Conservation (phyloP, 352 stramenopile species). For the Phytophthora capsici region DNA sequence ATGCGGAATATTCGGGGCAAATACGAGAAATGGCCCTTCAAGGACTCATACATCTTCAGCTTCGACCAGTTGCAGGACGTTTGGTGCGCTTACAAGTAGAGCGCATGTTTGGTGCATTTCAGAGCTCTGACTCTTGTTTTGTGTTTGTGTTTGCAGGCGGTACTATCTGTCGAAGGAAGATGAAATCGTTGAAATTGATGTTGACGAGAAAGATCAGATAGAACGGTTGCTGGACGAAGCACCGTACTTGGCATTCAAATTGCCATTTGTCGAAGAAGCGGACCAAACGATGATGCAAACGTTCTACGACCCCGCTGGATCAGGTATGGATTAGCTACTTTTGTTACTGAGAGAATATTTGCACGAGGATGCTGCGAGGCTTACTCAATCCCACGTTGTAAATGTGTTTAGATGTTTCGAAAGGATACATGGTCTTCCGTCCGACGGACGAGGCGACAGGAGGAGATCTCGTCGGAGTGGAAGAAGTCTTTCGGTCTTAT, state of each 20-base stretch:
- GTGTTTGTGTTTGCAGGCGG: slow-evolving; percentile 6
- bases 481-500: slow-evolving; percentile 26
- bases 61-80: slow-evolving; percentile 26
- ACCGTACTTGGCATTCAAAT: slow-evolving; percentile 36
- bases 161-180: slow-evolving; percentile 21
- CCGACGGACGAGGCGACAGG: slow-evolving; percentile 37
- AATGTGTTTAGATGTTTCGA: slow-evolving; percentile 36
- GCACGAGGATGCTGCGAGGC: neutral
- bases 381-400: slow-evolving; percentile 4
- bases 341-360: neutral
- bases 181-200: slow-evolving; percentile 12
- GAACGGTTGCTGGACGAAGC: slow-evolving; percentile 36
- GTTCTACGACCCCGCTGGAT: slow-evolving; percentile 36
- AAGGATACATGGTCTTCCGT: slow-evolving; percentile 43
- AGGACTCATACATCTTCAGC: slow-evolving; percentile 26
- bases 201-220: slow-evolving; percentile 15
- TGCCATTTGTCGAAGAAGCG: slow-evolving; percentile 14
- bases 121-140: slow-evolving; percentile 1
- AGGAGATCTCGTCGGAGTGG: slow-evolving; percentile 21
- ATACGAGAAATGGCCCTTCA: slow-evolving; percentile 38
- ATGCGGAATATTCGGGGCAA: slow-evolving; percentile 49
- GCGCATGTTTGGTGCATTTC: neutral
- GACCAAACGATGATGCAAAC: slow-evolving; percentile 22
- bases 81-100: slow-evolving; percentile 16
- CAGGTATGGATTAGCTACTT: slow-evolving; percentile 7